phyloP scores from a whole-genome alignment of 1,284 basidiomycete species.

The Melampsora larici-populina region DNA sequence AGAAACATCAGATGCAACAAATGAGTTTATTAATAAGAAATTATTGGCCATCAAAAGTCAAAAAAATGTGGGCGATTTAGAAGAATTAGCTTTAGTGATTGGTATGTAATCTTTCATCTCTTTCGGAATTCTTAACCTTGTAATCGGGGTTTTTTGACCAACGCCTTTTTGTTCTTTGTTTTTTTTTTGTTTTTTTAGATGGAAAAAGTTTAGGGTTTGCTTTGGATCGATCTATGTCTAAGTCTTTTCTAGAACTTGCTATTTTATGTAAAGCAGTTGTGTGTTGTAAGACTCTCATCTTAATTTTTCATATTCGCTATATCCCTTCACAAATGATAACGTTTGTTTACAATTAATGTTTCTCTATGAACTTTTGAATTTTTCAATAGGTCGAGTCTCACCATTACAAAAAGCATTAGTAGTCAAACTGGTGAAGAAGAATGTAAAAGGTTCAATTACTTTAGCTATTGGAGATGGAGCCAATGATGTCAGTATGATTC shows the following conservation, averaged over 20 bases:
- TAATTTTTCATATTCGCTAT: not conserved
- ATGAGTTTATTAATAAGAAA: conserved; percentile 81
- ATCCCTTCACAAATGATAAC: not conserved
- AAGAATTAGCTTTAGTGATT: conserved; percentile 91
- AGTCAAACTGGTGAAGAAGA: conserved; percentile 97
- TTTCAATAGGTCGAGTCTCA: conserved; percentile 68
- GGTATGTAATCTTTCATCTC: conserved; percentile 55
- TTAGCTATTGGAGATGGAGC: conserved; percentile 78
- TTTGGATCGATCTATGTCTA: conserved; percentile 84
- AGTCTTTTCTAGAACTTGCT: conserved; percentile 88
- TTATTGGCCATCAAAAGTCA: conserved; percentile 89
- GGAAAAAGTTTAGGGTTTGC: conserved; percentile 92
- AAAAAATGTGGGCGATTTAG: conserved; percentile 74
- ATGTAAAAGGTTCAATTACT: conserved; percentile 80
- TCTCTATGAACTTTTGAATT: not conserved
- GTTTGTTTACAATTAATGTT: not conserved
- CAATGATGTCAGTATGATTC: conserved; percentile 64
- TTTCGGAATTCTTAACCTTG: no score
- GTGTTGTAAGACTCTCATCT: conserved; percentile 63
- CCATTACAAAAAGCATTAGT: conserved; percentile 96
- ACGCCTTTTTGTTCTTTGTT: conserved; percentile 46
- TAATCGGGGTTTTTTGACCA: no score
- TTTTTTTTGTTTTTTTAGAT: conserved; percentile 85
- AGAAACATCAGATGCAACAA: conserved; percentile 73
- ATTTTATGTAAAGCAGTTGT: conserved; percentile 97